A percentile compares a stretch with the other conserved stretches of the same genome.
phyloP scores from a whole-genome alignment of 2,329 filamentous ascomycete genomes.

The Hymenoscyphus infarciens region DNA sequence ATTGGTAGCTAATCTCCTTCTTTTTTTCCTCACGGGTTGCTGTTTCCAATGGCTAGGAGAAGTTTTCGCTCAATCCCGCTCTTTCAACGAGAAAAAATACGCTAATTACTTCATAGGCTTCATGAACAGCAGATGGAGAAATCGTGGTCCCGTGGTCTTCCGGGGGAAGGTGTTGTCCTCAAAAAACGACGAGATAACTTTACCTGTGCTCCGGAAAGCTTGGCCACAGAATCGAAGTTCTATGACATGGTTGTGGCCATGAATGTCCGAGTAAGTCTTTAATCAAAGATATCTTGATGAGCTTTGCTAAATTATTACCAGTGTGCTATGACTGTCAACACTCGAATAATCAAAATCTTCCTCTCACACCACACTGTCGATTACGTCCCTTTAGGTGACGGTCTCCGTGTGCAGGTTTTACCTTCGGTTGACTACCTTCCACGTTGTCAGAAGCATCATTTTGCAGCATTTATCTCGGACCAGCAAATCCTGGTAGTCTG shows the following conservation, averaged over 20 bases:
- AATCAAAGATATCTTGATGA: not conserved
- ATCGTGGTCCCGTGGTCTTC: slow-evolving; percentile 45
- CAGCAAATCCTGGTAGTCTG: slow-evolving; percentile 57
- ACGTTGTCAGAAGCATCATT: slow-evolving; percentile 60
- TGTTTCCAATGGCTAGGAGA: not conserved
- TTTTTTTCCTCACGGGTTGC: not conserved
- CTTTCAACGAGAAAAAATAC: not conserved
- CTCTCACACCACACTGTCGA: slow-evolving; percentile 45
- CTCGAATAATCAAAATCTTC: slow-evolving; percentile 59
- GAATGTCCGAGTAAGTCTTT: slow-evolving; percentile 50
- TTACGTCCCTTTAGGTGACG: slow-evolving; percentile 56
- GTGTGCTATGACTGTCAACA: slow-evolving; percentile 67
- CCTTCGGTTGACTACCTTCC: slow-evolving; percentile 54
- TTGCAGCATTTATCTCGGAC: slow-evolving; percentile 61
- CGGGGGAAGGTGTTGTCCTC: slow-evolving; percentile 52
- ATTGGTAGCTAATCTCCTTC: slow-evolving; percentile 39
- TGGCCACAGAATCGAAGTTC: slow-evolving; percentile 45
- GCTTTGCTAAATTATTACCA: slow-evolving; percentile 32
- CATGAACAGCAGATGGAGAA: slow-evolving; percentile 58
- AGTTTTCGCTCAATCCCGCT: not conserved
- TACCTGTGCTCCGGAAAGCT: slow-evolving; percentile 46
- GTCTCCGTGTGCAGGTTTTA: slow-evolving; percentile 59
- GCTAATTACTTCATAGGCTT: slow-evolving; percentile 33
- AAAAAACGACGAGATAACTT: slow-evolving; percentile 50
- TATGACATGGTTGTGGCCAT: slow-evolving; percentile 46